phyloP scores from a whole-genome alignment of 169 alveolate species.

The Blepharisma undulans region DNA sequence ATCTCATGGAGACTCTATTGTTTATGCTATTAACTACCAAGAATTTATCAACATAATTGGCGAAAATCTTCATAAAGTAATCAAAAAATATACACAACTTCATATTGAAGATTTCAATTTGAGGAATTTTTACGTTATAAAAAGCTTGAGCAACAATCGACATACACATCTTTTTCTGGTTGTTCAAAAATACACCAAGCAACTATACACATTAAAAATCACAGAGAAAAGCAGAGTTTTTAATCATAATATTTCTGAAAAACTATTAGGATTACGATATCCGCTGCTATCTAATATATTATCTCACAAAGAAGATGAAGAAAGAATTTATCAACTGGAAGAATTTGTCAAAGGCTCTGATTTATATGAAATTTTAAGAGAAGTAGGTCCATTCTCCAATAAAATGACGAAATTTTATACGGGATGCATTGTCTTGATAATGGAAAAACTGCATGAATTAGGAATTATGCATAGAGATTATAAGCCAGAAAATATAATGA shows the following conservation, averaged over 20 bases:
- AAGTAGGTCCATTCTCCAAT: slow-evolving; percentile 47
- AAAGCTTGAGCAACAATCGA: slow-evolving; percentile 40
- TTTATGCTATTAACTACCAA: slow-evolving; percentile 35
- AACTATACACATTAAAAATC: slow-evolving; percentile 20
- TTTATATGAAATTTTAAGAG: slow-evolving; percentile 56
- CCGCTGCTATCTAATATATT: slow-evolving; percentile 68
- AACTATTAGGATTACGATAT: background rate
- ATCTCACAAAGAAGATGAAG: slow-evolving; percentile 68
- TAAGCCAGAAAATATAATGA: slow-evolving; percentile 86
- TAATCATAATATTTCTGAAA: slow-evolving; percentile 42
- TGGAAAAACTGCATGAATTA: slow-evolving; percentile 73
- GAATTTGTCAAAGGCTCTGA: slow-evolving; percentile 74
- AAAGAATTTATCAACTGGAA: slow-evolving; percentile 66
- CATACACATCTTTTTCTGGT: slow-evolving; percentile 23
- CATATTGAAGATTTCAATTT: slow-evolving; percentile 89
- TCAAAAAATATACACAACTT: slow-evolving; percentile 90
- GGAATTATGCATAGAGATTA: slow-evolving; percentile 80
- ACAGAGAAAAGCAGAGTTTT: background rate
- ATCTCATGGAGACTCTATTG: slow-evolving; percentile 41
- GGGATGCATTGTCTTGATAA: slow-evolving; percentile 63
- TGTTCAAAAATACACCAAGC: background rate
- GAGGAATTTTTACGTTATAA: slow-evolving; percentile 77
- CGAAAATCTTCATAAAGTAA: slow-evolving; percentile 81
- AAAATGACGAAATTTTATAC: slow-evolving; percentile 60
- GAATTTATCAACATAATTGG: slow-evolving; percentile 39